Evolutionary conservation across 2,329 filamentous ascomycete genomes (phyloP), one percentile per base, ranked within the genome.

Genomic region (Fusarium siculi): DNA sequence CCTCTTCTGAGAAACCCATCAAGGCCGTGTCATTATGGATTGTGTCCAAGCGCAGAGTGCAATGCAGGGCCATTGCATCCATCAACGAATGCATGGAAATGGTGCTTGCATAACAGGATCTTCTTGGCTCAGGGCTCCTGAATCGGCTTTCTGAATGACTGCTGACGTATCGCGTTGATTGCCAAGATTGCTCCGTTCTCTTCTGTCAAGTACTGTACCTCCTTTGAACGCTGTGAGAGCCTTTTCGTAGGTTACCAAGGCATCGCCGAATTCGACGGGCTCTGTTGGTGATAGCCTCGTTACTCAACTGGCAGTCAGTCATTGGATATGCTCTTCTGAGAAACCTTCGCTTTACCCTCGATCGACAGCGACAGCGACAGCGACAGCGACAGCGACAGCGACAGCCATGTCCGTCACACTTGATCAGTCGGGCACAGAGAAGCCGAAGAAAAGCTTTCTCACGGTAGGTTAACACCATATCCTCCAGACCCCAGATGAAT

Each of bases 321-420:
- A 37, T n/a, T 50, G 28, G 43, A 30, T 37, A 23, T n/a, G 16
- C 34, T 28, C 30, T n/a, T 56, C 25, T 23, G 25, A 25, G 40
- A n/a, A 42, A 25, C 11, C 23, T 44, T 52, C 30, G 44, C 19
- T 39, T 32, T 23, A 59, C 43, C 36, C 42, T 57, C 37, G 37
- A 43, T 30, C 32, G 49, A 56, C 21, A 66, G 19, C 39, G 50
- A 25, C 25, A 25, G 23, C 23, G 23, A 25, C 23, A 25, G 23
- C 23, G 23, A 25, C 25, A 25, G 23, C 23, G 23, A 25, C 23
- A 25, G 23, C 23, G 23, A 25, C 23, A 25, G 25, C 25, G 25
- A 15, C 23, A 65, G 25, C 30, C 55, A 74, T 74, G 72, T 66
- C 56, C 21, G 71, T 54, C 46, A 50, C 70, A 47, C 37, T 54